Conservation (phyloP, 2,329 filamentous ascomycete species). For the Sporothrix phasma region DNA sequence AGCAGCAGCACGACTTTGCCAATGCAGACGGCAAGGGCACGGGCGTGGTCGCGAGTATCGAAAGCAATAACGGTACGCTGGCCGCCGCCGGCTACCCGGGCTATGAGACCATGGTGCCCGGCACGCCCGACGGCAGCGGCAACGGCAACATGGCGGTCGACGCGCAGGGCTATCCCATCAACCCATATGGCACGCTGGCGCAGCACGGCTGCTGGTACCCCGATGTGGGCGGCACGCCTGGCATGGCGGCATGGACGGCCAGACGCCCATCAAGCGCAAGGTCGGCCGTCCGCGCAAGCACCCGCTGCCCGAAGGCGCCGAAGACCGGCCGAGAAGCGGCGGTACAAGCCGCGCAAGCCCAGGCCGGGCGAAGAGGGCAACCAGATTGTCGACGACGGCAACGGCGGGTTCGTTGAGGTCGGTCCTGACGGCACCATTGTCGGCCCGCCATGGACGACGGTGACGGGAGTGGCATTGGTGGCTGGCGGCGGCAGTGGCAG, state of each 20-base stretch:
- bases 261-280: constrained; percentile 50
- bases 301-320: constrained; percentile 46
- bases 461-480: neutral
- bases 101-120: neutral
- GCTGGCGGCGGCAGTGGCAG: constrained; percentile 16
- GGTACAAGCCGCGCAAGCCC: constrained; percentile 51
- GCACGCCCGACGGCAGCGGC: neutral
- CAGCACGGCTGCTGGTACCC: too few species aligned
- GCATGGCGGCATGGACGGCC: constrained; percentile 28
- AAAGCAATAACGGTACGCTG: neutral
- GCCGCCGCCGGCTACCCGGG: neutral
- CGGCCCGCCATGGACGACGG: neutral
- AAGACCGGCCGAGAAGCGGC: constrained; percentile 49
- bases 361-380: constrained; percentile 34
- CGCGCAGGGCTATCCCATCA: neutral
- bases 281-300: constrained; percentile 57
- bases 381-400: constrained; percentile 30
- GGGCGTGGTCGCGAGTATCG: neutral
- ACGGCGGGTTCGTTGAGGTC: constrained; percentile 32
- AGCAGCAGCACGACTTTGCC: neutral
- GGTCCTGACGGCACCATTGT: constrained; percentile 1
- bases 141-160: too few species aligned
- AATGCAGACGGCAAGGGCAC: neutral
- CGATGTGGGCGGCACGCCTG: neutral
- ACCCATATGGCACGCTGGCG: constrained; percentile 6